A percentile compares a stretch with the other conserved stretches of the same genome.
Conservation (phyloP, 306 rosid genomes). For the Rosa multiflora region DNA sequence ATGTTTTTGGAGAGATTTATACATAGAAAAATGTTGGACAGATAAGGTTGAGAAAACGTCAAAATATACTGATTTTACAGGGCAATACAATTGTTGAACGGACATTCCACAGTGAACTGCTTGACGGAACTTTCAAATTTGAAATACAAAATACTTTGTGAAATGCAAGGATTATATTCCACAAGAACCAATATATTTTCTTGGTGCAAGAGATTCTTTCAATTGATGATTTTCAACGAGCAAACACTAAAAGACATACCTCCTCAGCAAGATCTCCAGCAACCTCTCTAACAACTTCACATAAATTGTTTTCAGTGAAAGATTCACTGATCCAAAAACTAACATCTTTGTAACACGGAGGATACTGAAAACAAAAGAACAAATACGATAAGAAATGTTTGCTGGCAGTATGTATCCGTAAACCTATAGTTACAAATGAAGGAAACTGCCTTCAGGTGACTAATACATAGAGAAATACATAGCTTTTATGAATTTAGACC, state of each 20-base stretch:
- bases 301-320: constrained; percentile 86
- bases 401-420: constrained; percentile 7
- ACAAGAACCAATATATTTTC: too few species aligned
- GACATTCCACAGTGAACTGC: too few species aligned
- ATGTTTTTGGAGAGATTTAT: too few species aligned
- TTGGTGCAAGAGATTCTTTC: neutral
- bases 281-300: constrained; percentile 91
- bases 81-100: too few species aligned
- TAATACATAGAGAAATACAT: too few species aligned
- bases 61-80: too few species aligned
- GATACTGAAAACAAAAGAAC: constrained; percentile 53
- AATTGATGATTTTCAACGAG: neutral
- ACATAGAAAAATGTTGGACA: too few species aligned
- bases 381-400: neutral
- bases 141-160: too few species aligned
- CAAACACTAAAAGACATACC: constrained; percentile 49
- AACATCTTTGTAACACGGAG: constrained; percentile 94
- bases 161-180: too few species aligned
- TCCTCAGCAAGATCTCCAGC: constrained; percentile 98
- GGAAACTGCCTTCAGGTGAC: too few species aligned
- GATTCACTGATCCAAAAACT: constrained; percentile 94
- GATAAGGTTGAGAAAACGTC: too few species aligned
- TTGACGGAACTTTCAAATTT: too few species aligned
- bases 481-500: neutral
- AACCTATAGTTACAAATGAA: neutral